These are phyloP conservation scores for Microascus cirrosus DNA, from an alignment of 2,329 filamentous ascomycete species.

Conservation along the genomic window DNA sequence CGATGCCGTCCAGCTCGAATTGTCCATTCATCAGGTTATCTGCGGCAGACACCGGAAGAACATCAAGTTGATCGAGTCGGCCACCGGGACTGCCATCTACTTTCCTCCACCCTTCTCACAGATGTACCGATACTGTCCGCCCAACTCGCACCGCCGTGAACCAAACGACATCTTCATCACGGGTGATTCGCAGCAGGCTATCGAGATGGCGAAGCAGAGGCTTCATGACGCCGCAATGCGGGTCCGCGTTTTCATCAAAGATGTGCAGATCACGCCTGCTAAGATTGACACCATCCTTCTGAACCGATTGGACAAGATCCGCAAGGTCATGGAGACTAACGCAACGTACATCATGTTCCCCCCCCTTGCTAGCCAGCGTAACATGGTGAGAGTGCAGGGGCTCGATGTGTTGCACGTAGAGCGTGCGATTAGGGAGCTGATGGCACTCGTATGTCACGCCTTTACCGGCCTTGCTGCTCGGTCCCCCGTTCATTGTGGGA, in stretches of 20 bases:
- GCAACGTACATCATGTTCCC: slow-evolving; percentile 93
- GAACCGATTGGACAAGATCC: slow-evolving; percentile 86
- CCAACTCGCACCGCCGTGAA: slow-evolving; percentile 68
- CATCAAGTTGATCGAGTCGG: slow-evolving; percentile 94
- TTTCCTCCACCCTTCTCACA: slow-evolving; percentile 91
- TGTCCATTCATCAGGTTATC: slow-evolving; percentile 81
- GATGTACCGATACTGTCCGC: slow-evolving; percentile 81
- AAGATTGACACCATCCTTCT: slow-evolving; percentile 94
- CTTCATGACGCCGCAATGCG: slow-evolving; percentile 74
- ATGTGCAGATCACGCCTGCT: slow-evolving; percentile 76
- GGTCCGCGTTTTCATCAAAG: slow-evolving; percentile 81
- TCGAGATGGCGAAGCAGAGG: slow-evolving; percentile 81
- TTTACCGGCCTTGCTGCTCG: slow-evolving; percentile 17
- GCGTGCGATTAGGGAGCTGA: slow-evolving; percentile 87
- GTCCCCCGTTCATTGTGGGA: background rate
- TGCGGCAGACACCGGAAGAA: slow-evolving; percentile 93
- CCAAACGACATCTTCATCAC: slow-evolving; percentile 93
- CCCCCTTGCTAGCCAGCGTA: slow-evolving; percentile 73
- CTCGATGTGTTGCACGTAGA: slow-evolving; percentile 90
- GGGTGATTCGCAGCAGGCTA: slow-evolving; percentile 73
- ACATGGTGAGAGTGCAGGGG: slow-evolving; percentile 80
- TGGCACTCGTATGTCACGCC: slow-evolving; percentile 62
- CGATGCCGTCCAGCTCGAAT: slow-evolving; percentile 70
- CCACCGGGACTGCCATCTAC: slow-evolving; percentile 93
- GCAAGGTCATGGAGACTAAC: slow-evolving; percentile 94